A percentile compares a stretch with the other conserved stretches of the same genome.
Evolutionary conservation across 2,329 filamentous ascomycete species (phyloP).

Genomic region (Emmonsiellopsis sp.): DNA sequence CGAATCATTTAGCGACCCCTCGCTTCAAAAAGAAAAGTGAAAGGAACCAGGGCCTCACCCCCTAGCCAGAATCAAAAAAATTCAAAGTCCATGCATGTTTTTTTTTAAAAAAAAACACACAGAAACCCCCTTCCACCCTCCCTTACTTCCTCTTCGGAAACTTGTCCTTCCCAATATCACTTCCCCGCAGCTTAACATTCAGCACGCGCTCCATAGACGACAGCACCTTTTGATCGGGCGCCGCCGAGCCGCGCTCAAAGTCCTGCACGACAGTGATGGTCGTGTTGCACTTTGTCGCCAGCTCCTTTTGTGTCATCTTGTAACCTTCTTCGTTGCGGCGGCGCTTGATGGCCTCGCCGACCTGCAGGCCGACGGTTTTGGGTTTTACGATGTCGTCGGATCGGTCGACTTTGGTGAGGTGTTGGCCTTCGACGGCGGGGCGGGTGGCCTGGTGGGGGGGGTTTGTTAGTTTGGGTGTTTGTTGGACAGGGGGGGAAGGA

Average conservation of each 20-base stretch:
- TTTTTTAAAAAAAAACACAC: no score
- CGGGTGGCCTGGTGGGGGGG: conserved; percentile 29
- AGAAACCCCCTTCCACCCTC: conserved; percentile 7
- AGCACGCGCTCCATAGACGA: conserved; percentile 70
- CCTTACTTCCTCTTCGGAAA: conserved; percentile 64
- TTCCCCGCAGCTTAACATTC: conserved; percentile 78
- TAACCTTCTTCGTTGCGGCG: conserved; percentile 73
- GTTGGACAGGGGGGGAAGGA: neutral
- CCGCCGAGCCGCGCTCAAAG: conserved; percentile 71
- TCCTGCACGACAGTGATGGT: conserved; percentile 70
- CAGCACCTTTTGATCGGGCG: conserved; percentile 78
- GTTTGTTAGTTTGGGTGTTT: neutral
- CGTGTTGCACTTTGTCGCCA: conserved; percentile 82
- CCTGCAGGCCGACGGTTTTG: conserved; percentile 73
- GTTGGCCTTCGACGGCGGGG: conserved; percentile 69
- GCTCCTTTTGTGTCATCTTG: conserved; percentile 90
- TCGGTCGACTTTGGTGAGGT: conserved; percentile 94
- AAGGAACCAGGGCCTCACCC: no score
- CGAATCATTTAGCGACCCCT: no score
- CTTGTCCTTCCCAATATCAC: conserved; percentile 75
- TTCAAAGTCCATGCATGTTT: no score
- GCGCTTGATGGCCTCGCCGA: conserved; percentile 74
- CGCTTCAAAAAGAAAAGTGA: no score
- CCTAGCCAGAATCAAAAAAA: no score
- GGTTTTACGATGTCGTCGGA: conserved; percentile 96